Percentiles rank a stretch among this genome's conserved stretches.
These are phyloP conservation scores for Phaeosphaeria sp. DNA, from an alignment of 2,329 filamentous ascomycete species.

Conservation along the genomic window DNA sequence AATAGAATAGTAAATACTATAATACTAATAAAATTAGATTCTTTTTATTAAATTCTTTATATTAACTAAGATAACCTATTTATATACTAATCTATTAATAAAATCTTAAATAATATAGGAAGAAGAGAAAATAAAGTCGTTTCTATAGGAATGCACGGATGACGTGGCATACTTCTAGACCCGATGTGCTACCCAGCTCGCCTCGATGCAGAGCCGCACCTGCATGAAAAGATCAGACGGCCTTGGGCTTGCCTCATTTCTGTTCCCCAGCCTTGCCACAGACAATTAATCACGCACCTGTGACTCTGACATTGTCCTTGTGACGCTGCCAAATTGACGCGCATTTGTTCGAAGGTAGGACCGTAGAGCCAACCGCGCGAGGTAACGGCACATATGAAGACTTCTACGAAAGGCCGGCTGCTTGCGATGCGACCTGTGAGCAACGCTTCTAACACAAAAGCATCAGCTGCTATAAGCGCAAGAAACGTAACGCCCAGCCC, in stretches of 20 bases:
- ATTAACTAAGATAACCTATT: no score
- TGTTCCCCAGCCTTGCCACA: slow-evolving; percentile 4
- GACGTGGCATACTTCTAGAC: slow-evolving; percentile 27
- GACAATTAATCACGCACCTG: background rate
- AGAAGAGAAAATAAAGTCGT: no score
- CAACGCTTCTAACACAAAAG: slow-evolving; percentile 1
- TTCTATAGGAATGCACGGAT: slow-evolving; percentile 20
- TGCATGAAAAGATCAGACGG: slow-evolving; percentile 20
- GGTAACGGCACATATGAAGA: background rate
- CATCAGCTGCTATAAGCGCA: slow-evolving; percentile 1
- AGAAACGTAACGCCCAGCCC: slow-evolving; percentile 10
- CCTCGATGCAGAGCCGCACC: slow-evolving; percentile 28
- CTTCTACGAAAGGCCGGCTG: background rate
- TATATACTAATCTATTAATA: no score
- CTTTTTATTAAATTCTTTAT: no score
- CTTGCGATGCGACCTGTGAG: slow-evolving; percentile 8
- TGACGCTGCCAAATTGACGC: background rate
- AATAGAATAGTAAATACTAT: no score
- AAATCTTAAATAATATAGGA: no score
- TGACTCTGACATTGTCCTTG: background rate
- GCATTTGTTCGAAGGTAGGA: background rate
- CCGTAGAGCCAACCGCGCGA: background rate
- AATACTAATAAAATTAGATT: no score
- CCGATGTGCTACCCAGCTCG: slow-evolving; percentile 24
- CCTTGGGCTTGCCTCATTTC: slow-evolving; percentile 13